Conservation (phyloP, 257 asterid genomes). For the Nicotiana tabacum region DNA sequence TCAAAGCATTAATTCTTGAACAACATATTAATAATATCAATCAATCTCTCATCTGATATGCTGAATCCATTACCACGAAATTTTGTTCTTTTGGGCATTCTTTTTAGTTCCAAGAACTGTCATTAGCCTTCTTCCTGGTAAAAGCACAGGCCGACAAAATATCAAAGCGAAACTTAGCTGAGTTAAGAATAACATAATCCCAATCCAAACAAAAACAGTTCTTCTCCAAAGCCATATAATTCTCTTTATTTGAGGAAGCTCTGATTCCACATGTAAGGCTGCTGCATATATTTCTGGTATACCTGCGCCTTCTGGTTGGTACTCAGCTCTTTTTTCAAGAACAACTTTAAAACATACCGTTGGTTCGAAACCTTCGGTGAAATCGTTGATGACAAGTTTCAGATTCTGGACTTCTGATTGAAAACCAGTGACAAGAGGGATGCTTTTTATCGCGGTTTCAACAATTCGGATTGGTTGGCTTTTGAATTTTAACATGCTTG, state of each 20-base stretch:
- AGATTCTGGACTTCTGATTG: slow-evolving; percentile 49
- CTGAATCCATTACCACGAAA: slow-evolving; percentile 15
- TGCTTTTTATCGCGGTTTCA: slow-evolving; percentile 31
- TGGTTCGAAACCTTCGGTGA: slow-evolving; percentile 34
- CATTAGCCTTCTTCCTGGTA: slow-evolving; percentile 26
- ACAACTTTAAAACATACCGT: slow-evolving; percentile 34
- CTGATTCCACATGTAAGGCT: slow-evolving; percentile 32
- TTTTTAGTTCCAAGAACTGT: slow-evolving; percentile 7
- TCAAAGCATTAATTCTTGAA: background rate
- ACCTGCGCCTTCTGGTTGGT: slow-evolving; percentile 34
- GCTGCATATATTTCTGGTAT: slow-evolving; percentile 54
- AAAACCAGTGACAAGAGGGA: slow-evolving; percentile 48
- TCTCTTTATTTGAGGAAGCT: slow-evolving; percentile 37
- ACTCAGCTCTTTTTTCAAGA: slow-evolving; percentile 51
- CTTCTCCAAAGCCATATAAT: slow-evolving; percentile 48
- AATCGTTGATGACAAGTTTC: slow-evolving; percentile 27
- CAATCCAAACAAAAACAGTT: slow-evolving; percentile 47
- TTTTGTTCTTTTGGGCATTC: slow-evolving; percentile 13
- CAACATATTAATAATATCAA: background rate
- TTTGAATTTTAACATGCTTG: slow-evolving; percentile 51
- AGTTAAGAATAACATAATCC: slow-evolving; percentile 22
- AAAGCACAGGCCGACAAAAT: slow-evolving; percentile 30
- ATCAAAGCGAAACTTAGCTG: slow-evolving; percentile 21
- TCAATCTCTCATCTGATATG: background rate
- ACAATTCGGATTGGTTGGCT: slow-evolving; percentile 33